Conservation (phyloP, 768 basidiomycete genomes). For the Boletus vinaceobasis region DNA sequence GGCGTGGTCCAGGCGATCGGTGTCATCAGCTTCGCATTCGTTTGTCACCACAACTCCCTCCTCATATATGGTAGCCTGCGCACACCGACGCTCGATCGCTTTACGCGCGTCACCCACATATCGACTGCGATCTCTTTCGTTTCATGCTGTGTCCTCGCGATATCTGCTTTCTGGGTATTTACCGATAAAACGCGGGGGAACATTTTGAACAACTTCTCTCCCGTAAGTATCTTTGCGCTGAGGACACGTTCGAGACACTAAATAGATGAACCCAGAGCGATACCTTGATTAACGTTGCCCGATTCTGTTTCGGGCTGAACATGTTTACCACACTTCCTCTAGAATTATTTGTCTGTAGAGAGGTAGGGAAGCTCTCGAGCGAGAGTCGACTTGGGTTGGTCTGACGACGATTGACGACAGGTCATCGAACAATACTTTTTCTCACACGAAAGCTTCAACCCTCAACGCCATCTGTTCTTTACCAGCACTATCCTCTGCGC, state of each 20-base stretch:
- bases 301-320: conserved; percentile 91
- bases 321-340: conserved; percentile 98
- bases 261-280: conserved; percentile 51
- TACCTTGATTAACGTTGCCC: conserved; percentile 90
- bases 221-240: conserved; percentile 38
- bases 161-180: conserved; percentile 84
- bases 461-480: conserved; percentile 84
- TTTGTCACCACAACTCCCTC: conserved; percentile 97
- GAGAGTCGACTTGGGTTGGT: not conserved
- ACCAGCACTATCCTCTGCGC: conserved; percentile 80
- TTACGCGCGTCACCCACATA: conserved; percentile 88
- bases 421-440: conserved; percentile 97
- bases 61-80: conserved; percentile 92
- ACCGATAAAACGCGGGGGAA: conserved; percentile 94
- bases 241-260: not conserved
- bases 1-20: conserved; percentile 95
- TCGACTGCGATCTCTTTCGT: conserved; percentile 83
- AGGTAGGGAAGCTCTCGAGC: conserved; percentile 45
- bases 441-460: conserved; percentile 77
- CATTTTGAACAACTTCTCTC: conserved; percentile 90
- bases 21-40: conserved; percentile 95
- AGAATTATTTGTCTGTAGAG: conserved; percentile 95
- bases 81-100: conserved; percentile 92
- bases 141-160: conserved; percentile 79
- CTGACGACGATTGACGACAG: conserved; percentile 36